A percentile compares a stretch with the other conserved stretches of the same genome.
Evolutionary conservation across 306 rosid genomes (phyloP).

Genomic region (Pachyrhizus erosus): DNA sequence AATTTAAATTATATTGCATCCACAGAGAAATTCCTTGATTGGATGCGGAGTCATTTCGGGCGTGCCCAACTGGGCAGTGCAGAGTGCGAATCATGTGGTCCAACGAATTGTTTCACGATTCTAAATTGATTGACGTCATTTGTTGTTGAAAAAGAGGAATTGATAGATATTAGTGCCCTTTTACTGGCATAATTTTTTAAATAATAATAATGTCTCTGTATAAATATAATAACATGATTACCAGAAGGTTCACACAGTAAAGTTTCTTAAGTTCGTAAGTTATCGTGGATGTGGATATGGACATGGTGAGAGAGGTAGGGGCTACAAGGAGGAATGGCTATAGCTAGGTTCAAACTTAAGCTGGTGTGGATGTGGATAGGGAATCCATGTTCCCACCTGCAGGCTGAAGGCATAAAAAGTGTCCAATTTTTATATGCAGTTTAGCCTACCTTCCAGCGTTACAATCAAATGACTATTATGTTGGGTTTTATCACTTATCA

Average conservation of each 20-base stretch:
- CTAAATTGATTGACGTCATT: not conserved
- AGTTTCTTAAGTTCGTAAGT: too few species aligned
- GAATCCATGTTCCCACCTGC: too few species aligned
- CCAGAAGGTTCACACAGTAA: not conserved
- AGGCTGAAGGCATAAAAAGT: too few species aligned
- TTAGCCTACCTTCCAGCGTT: not conserved
- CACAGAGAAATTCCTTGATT: not conserved
- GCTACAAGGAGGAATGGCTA: too few species aligned
- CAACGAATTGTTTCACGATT: not conserved
- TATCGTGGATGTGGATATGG: too few species aligned
- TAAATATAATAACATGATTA: not conserved
- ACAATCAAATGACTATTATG: not conserved
- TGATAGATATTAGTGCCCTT: not conserved
- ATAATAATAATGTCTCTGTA: not conserved
- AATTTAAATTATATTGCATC: not conserved
- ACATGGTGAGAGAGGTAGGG: too few species aligned
- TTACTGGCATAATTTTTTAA: not conserved
- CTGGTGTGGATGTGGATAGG: too few species aligned
- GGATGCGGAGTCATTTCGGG: not conserved
- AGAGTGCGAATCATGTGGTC: not conserved
- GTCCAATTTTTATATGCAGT: not conserved
- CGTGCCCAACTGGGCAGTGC: not conserved
- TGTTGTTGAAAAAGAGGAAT: not conserved
- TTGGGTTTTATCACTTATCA: not conserved
- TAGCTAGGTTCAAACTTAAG: too few species aligned